Base-by-base conservation (phyloP, 164 flowering plant species). In the Warburgia ugandensis region DNA sequence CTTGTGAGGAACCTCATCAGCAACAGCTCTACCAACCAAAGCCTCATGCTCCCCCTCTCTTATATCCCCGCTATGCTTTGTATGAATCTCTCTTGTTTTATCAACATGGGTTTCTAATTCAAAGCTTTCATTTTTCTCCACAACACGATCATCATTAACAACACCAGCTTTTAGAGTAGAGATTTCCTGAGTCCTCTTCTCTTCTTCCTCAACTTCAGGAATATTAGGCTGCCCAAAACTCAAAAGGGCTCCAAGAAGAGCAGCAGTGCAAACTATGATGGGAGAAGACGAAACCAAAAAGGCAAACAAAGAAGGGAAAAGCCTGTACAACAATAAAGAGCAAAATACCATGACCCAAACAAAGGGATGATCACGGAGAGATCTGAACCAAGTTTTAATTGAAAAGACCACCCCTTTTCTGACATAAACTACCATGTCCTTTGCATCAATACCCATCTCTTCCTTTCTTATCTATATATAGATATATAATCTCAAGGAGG, bases 221-320 rank as follows among this genome's bases (percentile, higher is more conserved):
- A 79, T 66, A 48, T 76, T 64, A 0, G 80, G 73, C 32, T 82
- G 63, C 31, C 99, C 99, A 49, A 73, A 82, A 73, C 90, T 89
- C 76, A 94, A 74, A 21, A 94, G 79, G 53, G 83, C 74, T 17
- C 96, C 99, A 59, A 94, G 92, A 64, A 94, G 75, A 70, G 77
- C 59, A 67, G 86, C 85, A 56, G 99, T 84, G 58, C 87, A 86
- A 28, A 84, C 68, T 64, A 94, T 63, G 61, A 89, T 81, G 66
- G 99, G 97, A 25, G 88, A 89, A 25, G 84, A 74, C 64, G 89
- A 78, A 2, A 86, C 55, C 66, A 89, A 63, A 22, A 84, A 54
- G n/a, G 73, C 68, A 61, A 94, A 86, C 59, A 81, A 7, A 48
- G 72, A 58, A 50, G 99, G 99, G 48, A 64, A 74, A 41, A 71